Evolutionary conservation across 2,329 filamentous ascomycete species (phyloP), one percentile per base, ranked within the genome.

Genomic region (Venturia nashicola): DNA sequence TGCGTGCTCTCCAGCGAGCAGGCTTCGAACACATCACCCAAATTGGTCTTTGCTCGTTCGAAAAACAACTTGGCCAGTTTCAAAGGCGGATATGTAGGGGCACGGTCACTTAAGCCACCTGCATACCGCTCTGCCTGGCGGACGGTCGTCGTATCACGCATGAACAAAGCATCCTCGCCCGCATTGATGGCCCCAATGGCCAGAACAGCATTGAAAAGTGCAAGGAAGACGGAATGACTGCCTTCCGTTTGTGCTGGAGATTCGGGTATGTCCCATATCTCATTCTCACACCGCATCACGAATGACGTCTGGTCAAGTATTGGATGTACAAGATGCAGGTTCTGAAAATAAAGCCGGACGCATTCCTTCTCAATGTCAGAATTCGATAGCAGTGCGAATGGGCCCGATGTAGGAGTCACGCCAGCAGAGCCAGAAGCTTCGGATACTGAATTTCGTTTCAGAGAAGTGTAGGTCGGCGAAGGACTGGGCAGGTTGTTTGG

Each of bases 321-420:
- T 0, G 78, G 78, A 44, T 80, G 77, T 14, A 80, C 75, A 64
- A 77, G 77, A 65, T 80, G 78, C 5, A 80, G 74, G 42, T 77
- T 79, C 14, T 77, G 75, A 63, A 81, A 80, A 69, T 79, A 80
- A 1, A 70, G 67, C 12, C 67, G 64, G 8, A 66, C 67, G 34
- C 68, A 70, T 48, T 69, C 68, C 27, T 54, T 59, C 39, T 65
- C 65, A 20, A 64, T 61, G 36, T 64, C 62, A 32, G 46, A 20
- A 39, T 64, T 61, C 46, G 61, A 48, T 32, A 64, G 39, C 32
- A 40, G 27, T 20, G 62, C 39, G 43, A 61, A 64, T n/a, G 57
- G 46, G 11, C 42, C 46, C 5, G 46, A 39, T 7, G 20, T 42
- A 34, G 51, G 32, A 16, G 40, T 39, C n/a, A 34, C n/a, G 12